Evolutionary conservation across 2,329 filamentous ascomycete species (phyloP).

Genomic region (Davidsoniella eucalypti): DNA sequence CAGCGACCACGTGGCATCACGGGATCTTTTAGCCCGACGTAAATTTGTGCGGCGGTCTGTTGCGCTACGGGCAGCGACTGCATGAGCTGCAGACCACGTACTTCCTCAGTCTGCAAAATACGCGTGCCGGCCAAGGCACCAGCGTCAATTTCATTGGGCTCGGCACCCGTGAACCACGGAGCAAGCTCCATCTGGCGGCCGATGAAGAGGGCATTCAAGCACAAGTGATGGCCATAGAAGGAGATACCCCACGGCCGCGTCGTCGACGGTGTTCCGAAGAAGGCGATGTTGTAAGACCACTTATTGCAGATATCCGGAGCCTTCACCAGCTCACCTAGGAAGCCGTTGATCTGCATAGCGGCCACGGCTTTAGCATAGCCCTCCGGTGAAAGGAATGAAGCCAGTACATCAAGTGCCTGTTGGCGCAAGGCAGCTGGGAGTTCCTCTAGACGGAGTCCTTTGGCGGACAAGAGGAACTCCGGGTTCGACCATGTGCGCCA

Average conservation of each 20-base stretch:
- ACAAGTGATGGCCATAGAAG: slow-evolving; percentile 67
- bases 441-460: slow-evolving; percentile 56
- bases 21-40: slow-evolving; percentile 42
- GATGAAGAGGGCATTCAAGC: slow-evolving; percentile 53
- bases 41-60: slow-evolving; percentile 38
- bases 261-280: slow-evolving; percentile 47
- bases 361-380: slow-evolving; percentile 53
- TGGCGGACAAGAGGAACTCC: slow-evolving; percentile 52
- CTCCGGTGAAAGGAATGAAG: slow-evolving; percentile 45
- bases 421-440: slow-evolving; percentile 24
- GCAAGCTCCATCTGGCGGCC: slow-evolving; percentile 48
- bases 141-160: slow-evolving; percentile 57
- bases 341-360: slow-evolving; percentile 61
- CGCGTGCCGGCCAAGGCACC: slow-evolving; percentile 46
- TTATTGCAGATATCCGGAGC: slow-evolving; percentile 52
- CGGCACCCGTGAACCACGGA: slow-evolving; percentile 65
- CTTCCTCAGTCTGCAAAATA: slow-evolving; percentile 49
- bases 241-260: slow-evolving; percentile 52
- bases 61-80: slow-evolving; percentile 34
- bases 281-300: slow-evolving; percentile 57
- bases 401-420: slow-evolving; percentile 38
- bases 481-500: slow-evolving; percentile 60
- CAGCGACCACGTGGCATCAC: slow-evolving; percentile 52
- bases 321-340: slow-evolving; percentile 51
- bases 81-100: slow-evolving; percentile 52